Base-by-base conservation (phyloP, 768 basidiomycete genomes). In the Auricularia cornea region DNA sequence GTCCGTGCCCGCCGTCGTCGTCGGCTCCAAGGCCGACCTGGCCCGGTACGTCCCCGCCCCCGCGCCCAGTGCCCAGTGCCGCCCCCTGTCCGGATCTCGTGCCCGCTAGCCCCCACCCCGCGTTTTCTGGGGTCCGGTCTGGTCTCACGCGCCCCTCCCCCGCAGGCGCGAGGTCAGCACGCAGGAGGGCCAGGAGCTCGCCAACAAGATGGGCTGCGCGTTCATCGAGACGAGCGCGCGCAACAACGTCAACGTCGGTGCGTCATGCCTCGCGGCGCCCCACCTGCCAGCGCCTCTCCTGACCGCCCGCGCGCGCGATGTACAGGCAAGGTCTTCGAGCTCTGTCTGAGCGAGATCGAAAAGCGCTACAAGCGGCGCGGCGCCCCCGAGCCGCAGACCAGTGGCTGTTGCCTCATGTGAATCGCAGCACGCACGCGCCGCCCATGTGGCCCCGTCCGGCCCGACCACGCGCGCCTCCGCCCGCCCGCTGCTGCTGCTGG, bases 171-270 rank as follows among this genome's bases (percentile, higher is more conserved):
- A 91, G 77, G 91, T 95, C 6, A 81, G 84, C 62, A 74, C 82
- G 1, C 74, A 79, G n/a, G 90, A 93, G 69, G 93, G 87, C 14
- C 79, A 90, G 74, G 81, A 83, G 62, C 77, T 96, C 48, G 94
- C 92, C 11, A 81, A 82, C 68, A 78, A 79, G 64, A 84, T 87
- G 68, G 82, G 85, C 44, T 87, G 91, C 8, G 89, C 88, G 3
- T 95, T 87, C 79, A 80, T 95, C 51, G 94, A 96, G 76, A 91
- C 91, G 16, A 93, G 90, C 69, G 92, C 94, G 38, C 91, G 91
- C 81, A 80, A 84, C 63, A 90, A 93, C 68, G 74, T 84, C 73
- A 94, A 96, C 74, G 88, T 97, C 68, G 85, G 94, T 94, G 69
- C 75, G 94, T 88, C 51, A 31, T 31, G 16, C 57, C 60, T 48